A percentile compares a stretch with the other conserved stretches of the same genome.
phyloP scores from a whole-genome alignment of 164 flowering plant genomes.

The Buxus sempervirens region DNA sequence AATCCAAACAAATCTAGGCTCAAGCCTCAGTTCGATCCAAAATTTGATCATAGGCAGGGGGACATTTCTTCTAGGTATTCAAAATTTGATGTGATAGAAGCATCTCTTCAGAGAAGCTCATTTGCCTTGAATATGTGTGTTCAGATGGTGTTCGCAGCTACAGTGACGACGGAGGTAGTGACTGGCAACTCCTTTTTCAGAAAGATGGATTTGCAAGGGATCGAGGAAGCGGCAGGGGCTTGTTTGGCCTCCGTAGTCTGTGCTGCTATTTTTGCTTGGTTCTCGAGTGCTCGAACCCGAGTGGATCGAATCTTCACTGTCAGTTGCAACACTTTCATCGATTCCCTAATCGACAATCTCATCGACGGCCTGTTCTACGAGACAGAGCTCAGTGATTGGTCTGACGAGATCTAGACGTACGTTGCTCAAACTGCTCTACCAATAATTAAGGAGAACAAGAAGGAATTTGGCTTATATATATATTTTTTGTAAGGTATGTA shows the following conservation, averaged over 20 bases:
- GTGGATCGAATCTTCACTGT: slow-evolving; percentile 66
- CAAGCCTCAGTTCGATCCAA: too few species aligned
- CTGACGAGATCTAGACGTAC: slow-evolving; percentile 42
- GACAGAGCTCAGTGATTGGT: slow-evolving; percentile 53
- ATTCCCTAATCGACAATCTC: slow-evolving; percentile 71
- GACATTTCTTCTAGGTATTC: too few species aligned
- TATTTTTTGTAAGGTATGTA: too few species aligned
- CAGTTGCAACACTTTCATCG: slow-evolving; percentile 69
- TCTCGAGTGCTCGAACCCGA: slow-evolving; percentile 57
- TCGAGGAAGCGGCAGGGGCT: slow-evolving; percentile 52
- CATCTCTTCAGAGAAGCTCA: too few species aligned
- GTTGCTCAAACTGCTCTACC: background rate
- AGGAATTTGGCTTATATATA: too few species aligned
- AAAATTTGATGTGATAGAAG: too few species aligned
- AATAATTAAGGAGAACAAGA: too few species aligned
- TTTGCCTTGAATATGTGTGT: too few species aligned
- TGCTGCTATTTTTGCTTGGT: slow-evolving; percentile 73
- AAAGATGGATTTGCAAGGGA: slow-evolving; percentile 69
- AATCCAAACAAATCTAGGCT: too few species aligned
- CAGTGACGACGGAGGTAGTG: slow-evolving; percentile 49
- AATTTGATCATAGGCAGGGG: too few species aligned
- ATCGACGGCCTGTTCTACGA: slow-evolving; percentile 84
- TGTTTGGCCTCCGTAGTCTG: slow-evolving; percentile 55
- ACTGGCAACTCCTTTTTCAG: slow-evolving; percentile 79
- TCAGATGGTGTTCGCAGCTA: slow-evolving; percentile 80